These are phyloP conservation scores for Aureobasidium mangrovei DNA, from an alignment of 2,329 filamentous ascomycete genomes.

Conservation along the genomic window DNA sequence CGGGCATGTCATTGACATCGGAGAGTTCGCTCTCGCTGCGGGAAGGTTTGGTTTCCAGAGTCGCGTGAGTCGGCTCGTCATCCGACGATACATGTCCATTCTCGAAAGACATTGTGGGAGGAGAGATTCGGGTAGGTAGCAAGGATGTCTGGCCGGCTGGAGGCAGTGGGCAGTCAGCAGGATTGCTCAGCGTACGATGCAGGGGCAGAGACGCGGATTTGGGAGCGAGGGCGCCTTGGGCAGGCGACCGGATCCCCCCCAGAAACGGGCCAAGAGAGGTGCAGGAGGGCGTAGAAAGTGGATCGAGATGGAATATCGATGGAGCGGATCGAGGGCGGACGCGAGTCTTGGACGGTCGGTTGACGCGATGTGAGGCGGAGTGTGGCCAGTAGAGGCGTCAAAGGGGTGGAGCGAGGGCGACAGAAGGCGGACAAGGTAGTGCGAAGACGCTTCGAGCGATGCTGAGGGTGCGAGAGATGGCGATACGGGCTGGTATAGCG, in stretches of 20 bases:
- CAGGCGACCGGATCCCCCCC: conserved; percentile 37
- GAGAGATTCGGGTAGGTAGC: conserved; percentile 48
- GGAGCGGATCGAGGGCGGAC: conserved; percentile 12
- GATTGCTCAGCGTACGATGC: conserved; percentile 22
- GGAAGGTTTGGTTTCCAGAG: conserved; percentile 39
- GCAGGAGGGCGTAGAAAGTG: conserved; percentile 24
- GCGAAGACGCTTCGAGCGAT: background rate
- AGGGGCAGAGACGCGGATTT: conserved; percentile 27
- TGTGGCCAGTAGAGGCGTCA: background rate
- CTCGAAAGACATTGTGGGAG: conserved; percentile 46
- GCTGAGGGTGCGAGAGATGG: background rate
- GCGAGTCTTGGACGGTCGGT: conserved; percentile 1
- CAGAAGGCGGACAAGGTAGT: background rate
- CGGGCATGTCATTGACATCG: conserved; percentile 51
- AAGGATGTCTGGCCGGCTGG: conserved; percentile 55
- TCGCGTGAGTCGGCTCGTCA: conserved; percentile 36
- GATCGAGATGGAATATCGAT: conserved; percentile 32
- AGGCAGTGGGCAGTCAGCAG: conserved; percentile 34
- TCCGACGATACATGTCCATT: conserved; percentile 58
- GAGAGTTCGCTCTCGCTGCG: conserved; percentile 69
- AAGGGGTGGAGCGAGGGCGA: background rate
- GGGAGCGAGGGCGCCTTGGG: conserved; percentile 18
- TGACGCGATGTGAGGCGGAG: conserved; percentile 1
- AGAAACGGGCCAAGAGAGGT: conserved; percentile 24
- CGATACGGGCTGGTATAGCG: conserved; percentile 4